Base-by-base conservation (phyloP, 2,329 filamentous ascomycete species). In the Aspergillus neotritici region DNA sequence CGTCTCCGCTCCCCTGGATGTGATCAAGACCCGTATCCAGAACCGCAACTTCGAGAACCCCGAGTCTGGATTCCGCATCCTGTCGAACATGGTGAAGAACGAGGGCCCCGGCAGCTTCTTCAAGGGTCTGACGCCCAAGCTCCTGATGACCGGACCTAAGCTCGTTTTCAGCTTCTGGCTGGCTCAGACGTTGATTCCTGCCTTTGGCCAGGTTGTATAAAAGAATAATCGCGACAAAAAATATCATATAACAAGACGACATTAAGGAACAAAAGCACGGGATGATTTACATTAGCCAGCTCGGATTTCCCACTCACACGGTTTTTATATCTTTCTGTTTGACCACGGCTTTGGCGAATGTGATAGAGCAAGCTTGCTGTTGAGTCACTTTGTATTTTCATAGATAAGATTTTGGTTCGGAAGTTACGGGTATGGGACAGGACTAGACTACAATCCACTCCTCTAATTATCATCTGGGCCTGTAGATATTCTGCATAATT, bases 91-190 rank as follows among this genome's bases (percentile, higher is more conserved):
- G 93, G 80, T 87, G 53, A 87, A 83, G 75, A 81, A 95, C 57
- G 93, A 98, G 71, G 93, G 91, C 15, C 65, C 84, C 46, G 74
- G 77, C 12, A 84, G 85, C 60, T 97, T 98, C 80, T 98, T 98
- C 82, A 98, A 98, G 81, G 93, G 93, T 34, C 72, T 98, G 53
- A 86, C 89, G 38, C 93, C 93, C 50, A 98, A 98, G 84, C 82
- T 98, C 53, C 79, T 98, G 62, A 98, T 98, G 93, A 98, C 93
- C 12, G 94, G 93, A 16, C 93, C 93, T 51, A 98, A 98, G 80
- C 79, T 98, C 48, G 93, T 97, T 51, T 98, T 98, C 77, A 96
- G 90, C 49, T 98, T 98, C 83, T 98, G 93, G 93, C 82, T 98
- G 64, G 93, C 93, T 45, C 93, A 98, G 77, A 97, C 93, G 25